Conservation (phyloP, 1,139 yeast genomes). For the Geotrichum cucujoidarum region DNA sequence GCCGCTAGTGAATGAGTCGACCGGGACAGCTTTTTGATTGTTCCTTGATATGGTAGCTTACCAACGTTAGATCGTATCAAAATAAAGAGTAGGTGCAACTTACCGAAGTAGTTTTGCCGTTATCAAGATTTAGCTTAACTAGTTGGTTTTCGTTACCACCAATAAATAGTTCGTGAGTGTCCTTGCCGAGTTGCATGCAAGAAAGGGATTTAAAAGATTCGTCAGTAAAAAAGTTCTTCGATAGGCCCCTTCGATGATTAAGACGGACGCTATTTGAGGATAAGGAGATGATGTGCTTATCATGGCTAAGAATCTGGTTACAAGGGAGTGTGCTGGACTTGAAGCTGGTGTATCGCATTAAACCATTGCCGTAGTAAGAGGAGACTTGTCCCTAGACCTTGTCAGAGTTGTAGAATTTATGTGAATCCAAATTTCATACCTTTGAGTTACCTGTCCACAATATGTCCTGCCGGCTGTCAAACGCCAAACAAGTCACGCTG, state of each 20-base stretch:
- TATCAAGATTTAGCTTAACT: conserved; percentile 57
- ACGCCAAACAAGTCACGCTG: conserved; percentile 41
- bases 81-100: neutral
- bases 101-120: conserved; percentile 40
- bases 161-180: conserved; percentile 41
- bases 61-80: neutral
- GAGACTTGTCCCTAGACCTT: conserved; percentile 41
- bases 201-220: conserved; percentile 30
- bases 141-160: conserved; percentile 47
- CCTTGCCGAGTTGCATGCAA: conserved; percentile 36
- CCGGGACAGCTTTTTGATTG: conserved; percentile 43
- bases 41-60: conserved; percentile 31
- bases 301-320: conserved; percentile 34
- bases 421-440: conserved; percentile 34
- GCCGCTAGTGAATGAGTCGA: conserved; percentile 47
- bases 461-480: conserved; percentile 68
- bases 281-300: conserved; percentile 35
- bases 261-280: conserved; percentile 33
- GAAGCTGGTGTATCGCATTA: conserved; percentile 44
- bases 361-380: conserved; percentile 43
- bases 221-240: conserved; percentile 30
- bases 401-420: neutral
- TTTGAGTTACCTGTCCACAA: conserved; percentile 80
- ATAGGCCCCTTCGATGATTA: conserved; percentile 37
- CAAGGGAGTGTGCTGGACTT: conserved; percentile 33